Base-by-base conservation (phyloP, 176 grass and related monocot genomes). In the Carex pumila region DNA sequence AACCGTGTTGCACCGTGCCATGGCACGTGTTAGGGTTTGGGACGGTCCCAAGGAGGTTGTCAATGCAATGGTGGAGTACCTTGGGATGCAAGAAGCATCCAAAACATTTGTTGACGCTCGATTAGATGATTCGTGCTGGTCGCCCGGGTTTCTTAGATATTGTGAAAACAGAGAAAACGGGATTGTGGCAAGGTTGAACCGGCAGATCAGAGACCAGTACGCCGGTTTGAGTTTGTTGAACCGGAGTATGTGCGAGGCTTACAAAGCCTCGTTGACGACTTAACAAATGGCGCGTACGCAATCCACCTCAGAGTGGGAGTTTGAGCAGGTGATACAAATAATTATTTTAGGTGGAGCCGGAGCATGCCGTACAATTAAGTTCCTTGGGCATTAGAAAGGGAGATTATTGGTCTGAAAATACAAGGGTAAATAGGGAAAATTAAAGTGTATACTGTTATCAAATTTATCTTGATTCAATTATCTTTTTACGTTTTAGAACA, bases 131-230 rank as follows among this genome's bases (percentile, higher is more conserved):
- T 22, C 64, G 9, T 80, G 83, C 52, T 83, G 78, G 88, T 87
- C 89, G 0, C 36, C 22, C 4, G 47, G 36, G 61, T 60, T 85
- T 45, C 7, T 85, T 37, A 80, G 43, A 39, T 49, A 60, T 60
- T 57, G 43, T 19, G 85, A 87, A 41, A 63, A 12, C 64, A 30
- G 12, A 32, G 76, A 63, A 25, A 61, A 12, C 0, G 78, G 61
- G 34, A 88, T 87, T 52, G 58, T 88, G 9, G 83, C 86, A 14
- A 30, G 76, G 49, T 25, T 91, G 60, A 91, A 91, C 78, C 47
- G 17, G 18, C 79, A 13, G 8, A 66, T 85, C 64, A 57, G 21
- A 60, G 79, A 82, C 10, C 54, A 32, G 37, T 85, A 50, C 47
- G 3, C 31, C 18, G 68, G 61, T 76, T 50, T 81, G 63, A 82